Percentiles rank a stretch among this genome's conserved stretches.
phyloP scores from a whole-genome alignment of 768 basidiomycete genomes.

The Boletus huronensis region DNA sequence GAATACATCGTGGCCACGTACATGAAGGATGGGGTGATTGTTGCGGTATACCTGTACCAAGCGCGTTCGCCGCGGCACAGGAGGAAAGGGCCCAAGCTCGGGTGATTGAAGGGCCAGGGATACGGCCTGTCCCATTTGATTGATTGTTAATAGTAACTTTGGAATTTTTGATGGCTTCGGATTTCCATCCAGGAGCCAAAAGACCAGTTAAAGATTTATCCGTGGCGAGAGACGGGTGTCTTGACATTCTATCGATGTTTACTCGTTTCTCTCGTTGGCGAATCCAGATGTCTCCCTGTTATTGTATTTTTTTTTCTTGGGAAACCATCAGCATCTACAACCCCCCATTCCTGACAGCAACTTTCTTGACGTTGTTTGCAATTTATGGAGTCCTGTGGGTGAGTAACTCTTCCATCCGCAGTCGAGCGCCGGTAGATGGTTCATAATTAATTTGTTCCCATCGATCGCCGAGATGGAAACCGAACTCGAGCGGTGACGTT shows the following conservation, averaged over 20 bases:
- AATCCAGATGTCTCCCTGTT: background rate
- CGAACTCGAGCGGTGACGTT: too few species aligned
- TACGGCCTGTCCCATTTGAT: conserved; percentile 80
- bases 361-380: background rate
- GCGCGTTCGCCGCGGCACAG: conserved; percentile 71
- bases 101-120: conserved; percentile 55
- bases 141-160: conserved; percentile 29
- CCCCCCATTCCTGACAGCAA: background rate
- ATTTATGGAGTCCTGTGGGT: too few species aligned
- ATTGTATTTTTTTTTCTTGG: background rate
- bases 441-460: too few species aligned
- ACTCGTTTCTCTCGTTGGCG: too few species aligned
- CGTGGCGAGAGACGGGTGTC: background rate
- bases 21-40: conserved; percentile 83
- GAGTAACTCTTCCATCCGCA: too few species aligned
- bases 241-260: background rate
- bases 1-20: conserved; percentile 17
- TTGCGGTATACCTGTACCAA: conserved; percentile 86
- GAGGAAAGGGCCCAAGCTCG: conserved; percentile 37
- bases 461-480: too few species aligned
- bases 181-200: too few species aligned
- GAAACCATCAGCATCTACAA: background rate
- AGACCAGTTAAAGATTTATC: background rate
- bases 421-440: too few species aligned
- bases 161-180: background rate